Base-by-base conservation (phyloP, 2,329 filamentous ascomycete genomes). In the Monosporascus sp. region DNA sequence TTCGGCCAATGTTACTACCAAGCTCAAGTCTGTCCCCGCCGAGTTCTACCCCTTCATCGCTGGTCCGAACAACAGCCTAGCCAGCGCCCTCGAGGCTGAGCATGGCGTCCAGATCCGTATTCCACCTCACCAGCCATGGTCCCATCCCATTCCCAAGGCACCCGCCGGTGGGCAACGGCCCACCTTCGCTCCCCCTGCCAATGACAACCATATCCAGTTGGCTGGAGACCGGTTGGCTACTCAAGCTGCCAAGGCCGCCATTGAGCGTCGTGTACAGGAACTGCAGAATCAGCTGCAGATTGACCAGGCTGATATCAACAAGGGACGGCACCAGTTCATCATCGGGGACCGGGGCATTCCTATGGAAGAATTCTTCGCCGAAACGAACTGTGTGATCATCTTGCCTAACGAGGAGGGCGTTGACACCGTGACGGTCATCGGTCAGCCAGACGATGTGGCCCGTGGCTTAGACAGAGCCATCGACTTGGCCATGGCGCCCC, bases 1-100 rank as follows among this genome's bases (percentile, higher is more conserved):
- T 57, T 85, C 89, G 50, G 87, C 90, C 52, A 93, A 87, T 61
- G 82, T 92, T 65, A 94, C 83, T 72, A 80, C 90, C 53, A 90
- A 89, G 63, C 73, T 99, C 59, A 90, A 87, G 70, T 85, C 86
- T 48, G 87, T 99, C 55, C 92, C 94, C 7, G 83, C 90, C 25
- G 91, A 96, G 68, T 95, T 94, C 71, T 99, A 94, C 72, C 93
- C 93, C 50, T 99, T 99, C 76, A 87, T 99, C 69, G 87, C 90
- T 24, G 91, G 91, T 48, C 83, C 87, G 9, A 82, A 88, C 68
- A 89, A 91, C 67, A 76, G 81, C 47, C 75, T 83, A 49, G 73
- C 90, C 52, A 78, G 82, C 58, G 80, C 81, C 38, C 77, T 96
- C 50, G 88, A 93, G 70, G 75, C 84, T 55, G 82, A 82, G 56